These are phyloP conservation scores for Andrographis paniculata DNA, from an alignment of 305 asterid species.

Conservation along the genomic window DNA sequence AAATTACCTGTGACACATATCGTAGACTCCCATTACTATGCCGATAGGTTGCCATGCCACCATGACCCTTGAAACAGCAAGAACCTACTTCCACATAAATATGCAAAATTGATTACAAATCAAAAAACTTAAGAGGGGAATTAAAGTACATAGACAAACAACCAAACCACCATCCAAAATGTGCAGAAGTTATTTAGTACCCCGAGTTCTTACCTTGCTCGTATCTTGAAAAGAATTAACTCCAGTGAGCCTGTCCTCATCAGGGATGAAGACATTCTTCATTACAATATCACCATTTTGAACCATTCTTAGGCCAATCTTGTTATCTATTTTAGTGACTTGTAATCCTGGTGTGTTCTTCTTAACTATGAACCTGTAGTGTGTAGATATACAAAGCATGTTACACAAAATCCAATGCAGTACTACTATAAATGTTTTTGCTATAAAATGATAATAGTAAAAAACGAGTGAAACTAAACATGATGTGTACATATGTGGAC, in stretches of 20 bases:
- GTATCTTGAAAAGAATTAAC: constrained; percentile 91
- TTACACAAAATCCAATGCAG: background rate
- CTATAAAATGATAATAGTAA: background rate
- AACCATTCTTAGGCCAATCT: constrained; percentile 83
- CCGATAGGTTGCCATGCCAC: constrained; percentile 99
- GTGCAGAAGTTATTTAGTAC: too few relatives aligned
- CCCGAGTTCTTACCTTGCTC: constrained; percentile 47
- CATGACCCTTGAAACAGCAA: constrained; percentile 92
- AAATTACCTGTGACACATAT: constrained; percentile 98
- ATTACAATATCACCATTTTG: constrained; percentile 91
- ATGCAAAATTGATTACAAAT: background rate
- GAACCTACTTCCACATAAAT: constrained; percentile 45
- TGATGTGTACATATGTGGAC: background rate
- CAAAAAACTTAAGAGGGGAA: background rate
- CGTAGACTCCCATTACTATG: constrained; percentile 92
- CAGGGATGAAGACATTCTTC: constrained; percentile 78
- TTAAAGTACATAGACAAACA: too few relatives aligned
- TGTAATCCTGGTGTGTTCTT: constrained; percentile 83
- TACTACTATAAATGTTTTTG: too few relatives aligned
- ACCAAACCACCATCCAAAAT: too few relatives aligned
- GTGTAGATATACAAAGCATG: background rate
- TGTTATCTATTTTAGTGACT: constrained; percentile 88
- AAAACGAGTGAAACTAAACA: background rate
- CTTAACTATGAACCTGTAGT: constrained; percentile 64
- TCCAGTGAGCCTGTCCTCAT: constrained; percentile 85